Evolutionary conservation across 129 eudicot genomes (phyloP).

Genomic region (Centrapalus pauciflorus): DNA sequence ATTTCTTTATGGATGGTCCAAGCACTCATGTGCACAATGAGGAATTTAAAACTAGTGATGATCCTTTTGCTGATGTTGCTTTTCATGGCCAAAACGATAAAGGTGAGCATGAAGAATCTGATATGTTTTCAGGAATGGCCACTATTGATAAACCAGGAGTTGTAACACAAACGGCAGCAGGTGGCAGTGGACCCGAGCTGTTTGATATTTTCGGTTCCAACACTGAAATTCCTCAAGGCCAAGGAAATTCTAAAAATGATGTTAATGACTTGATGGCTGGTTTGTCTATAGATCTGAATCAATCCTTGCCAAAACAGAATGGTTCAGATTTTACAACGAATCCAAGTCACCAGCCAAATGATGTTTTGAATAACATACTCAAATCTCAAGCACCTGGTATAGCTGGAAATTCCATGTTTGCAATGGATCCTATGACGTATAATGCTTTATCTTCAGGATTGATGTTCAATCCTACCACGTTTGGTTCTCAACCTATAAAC

Average conservation of each 20-base stretch:
- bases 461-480: conserved; percentile 59
- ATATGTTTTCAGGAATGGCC: conserved; percentile 73
- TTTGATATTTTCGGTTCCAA: conserved; percentile 62
- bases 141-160: conserved; percentile 35
- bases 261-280: conserved; percentile 67
- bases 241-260: conserved; percentile 26
- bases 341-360: conserved; percentile 35
- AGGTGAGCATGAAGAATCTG: conserved; percentile 46
- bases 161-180: conserved; percentile 14
- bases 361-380: conserved; percentile 39
- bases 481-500: conserved; percentile 61
- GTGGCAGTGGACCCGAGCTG: conserved; percentile 43
- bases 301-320: conserved; percentile 33
- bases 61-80: conserved; percentile 96
- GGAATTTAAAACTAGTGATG: conserved; percentile 51
- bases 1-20: conserved; percentile 51
- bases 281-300: conserved; percentile 52
- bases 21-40: conserved; percentile 22
- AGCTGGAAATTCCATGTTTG: conserved; percentile 47
- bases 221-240: conserved; percentile 32
- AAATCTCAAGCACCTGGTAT: conserved; percentile 45
- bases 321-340: conserved; percentile 32
- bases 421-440: conserved; percentile 55
- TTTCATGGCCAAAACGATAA: conserved; percentile 49
- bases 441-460: conserved; percentile 57